Conservation (phyloP, 805 yeast species). For the Saccharomycopsis sp. region DNA sequence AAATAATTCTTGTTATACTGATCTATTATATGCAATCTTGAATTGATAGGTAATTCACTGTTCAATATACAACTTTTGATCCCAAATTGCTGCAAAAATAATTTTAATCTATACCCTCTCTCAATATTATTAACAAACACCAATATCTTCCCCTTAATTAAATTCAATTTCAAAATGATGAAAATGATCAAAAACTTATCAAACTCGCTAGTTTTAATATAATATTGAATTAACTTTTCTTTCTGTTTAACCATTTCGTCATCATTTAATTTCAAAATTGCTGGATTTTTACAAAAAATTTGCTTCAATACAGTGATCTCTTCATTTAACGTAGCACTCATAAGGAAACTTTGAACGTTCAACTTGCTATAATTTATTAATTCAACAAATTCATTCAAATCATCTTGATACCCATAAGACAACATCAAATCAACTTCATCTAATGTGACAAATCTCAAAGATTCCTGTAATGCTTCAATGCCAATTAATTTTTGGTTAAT, state of each 20-base stretch:
- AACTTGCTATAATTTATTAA: constrained; percentile 40
- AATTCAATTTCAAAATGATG: constrained; percentile 80
- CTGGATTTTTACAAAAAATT: constrained; percentile 76
- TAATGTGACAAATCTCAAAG: constrained; percentile 32
- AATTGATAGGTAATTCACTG: constrained; percentile 86
- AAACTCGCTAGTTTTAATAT: constrained; percentile 77
- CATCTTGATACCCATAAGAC: constrained; percentile 88
- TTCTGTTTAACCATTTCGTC: constrained; percentile 47
- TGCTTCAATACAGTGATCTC: constrained; percentile 73
- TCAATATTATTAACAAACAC: constrained; percentile 91
- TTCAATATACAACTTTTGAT: constrained; percentile 81
- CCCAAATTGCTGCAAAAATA: constrained; percentile 93
- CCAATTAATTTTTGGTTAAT: constrained; percentile 37
- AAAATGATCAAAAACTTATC: constrained; percentile 88
- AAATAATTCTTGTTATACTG: constrained; percentile 89
- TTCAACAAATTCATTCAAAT: constrained; percentile 64
- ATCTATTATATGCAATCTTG: constrained; percentile 91
- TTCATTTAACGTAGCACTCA: constrained; percentile 93
- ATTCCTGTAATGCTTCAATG: constrained; percentile 24
- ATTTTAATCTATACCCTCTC: constrained; percentile 86
- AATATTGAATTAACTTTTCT: constrained; percentile 71
- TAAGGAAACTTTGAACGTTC: constrained; percentile 75
- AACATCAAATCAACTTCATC: constrained; percentile 93
- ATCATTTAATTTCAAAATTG: constrained; percentile 71
- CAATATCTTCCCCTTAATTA: constrained; percentile 86